Base-by-base conservation (phyloP, 2,329 filamentous ascomycete genomes). In the Bipolaris sorokiniana region DNA sequence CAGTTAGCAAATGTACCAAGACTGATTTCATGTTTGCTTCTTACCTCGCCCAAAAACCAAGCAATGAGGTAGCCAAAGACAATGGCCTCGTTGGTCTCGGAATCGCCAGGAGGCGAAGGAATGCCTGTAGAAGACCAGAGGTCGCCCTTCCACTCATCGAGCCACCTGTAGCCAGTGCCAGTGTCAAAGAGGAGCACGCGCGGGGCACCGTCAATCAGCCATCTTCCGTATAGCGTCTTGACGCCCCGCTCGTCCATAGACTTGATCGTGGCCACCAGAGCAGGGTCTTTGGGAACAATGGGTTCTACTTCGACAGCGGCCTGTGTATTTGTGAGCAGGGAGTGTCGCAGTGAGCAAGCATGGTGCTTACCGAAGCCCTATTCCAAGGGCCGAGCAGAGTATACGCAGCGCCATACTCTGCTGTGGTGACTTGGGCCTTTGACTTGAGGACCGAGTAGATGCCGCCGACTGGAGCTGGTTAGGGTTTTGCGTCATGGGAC, bases 401-500 rank as follows among this genome's bases (percentile, higher is more conserved):
- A 79, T 99, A 99, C 66, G 92, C 88, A 58, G 97, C 92, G 78
- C 95, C 95, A 95, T 98, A 99, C 79, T 99, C 95, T 60, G 92
- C 92, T 0, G 94, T 97, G 41, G 95, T 98, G 61, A 98, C 95
- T 48, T 95, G 94, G 36, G 95, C 94, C 80, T 99, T 99, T 61
- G 95, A 99, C 80, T 99, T 99, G 80, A 99, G 88, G 65, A 99
- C 95, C 15, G 94, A 98, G 83, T 99, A 99, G 80, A 99, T 99
- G 71, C 95, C 95, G 74, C 95, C 95, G 61, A 99, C 95, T 96
- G 66, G 37, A 54, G 42, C 11, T n/a, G 13, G 57, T 73, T 56
- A 71, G 63, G 36, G 55, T 23, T 31, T 28, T 48, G 48, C 26
- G 34, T 44, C 37, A n/a, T 46, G 23, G 37, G 9, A 23, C n/a